These are phyloP conservation scores for Starmerella bombi DNA, from an alignment of 805 yeast species.

Conservation along the genomic window DNA sequence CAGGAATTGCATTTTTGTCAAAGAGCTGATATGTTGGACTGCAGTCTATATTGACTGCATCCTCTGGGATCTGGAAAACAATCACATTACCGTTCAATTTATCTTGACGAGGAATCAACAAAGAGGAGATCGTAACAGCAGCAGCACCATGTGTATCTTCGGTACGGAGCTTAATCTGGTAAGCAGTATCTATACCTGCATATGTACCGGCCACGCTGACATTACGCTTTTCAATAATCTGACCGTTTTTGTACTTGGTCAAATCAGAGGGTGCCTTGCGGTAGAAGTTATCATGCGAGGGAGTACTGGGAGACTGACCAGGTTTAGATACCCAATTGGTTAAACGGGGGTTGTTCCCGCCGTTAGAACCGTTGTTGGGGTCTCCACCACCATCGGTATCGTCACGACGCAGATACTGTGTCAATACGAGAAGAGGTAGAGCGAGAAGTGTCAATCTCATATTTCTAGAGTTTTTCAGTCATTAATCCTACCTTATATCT, in stretches of 20 bases:
- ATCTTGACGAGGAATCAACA: constrained; percentile 19
- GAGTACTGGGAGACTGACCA: constrained; percentile 8
- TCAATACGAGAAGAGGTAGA: not conserved
- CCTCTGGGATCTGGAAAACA: constrained; percentile 21
- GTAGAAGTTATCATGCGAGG: constrained; percentile 18
- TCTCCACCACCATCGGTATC: constrained; percentile 11
- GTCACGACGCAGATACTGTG: constrained; percentile 4
- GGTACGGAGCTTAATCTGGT: constrained; percentile 20
- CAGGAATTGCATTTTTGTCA: constrained; percentile 9
- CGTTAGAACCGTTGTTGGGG: constrained; percentile 1
- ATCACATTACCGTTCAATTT: constrained; percentile 12
- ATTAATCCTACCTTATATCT: not conserved
- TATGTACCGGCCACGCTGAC: constrained; percentile 14
- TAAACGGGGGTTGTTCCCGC: not conserved
- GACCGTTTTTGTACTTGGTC: constrained; percentile 12
- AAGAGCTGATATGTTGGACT: constrained; percentile 20
- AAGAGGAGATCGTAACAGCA: constrained; percentile 23
- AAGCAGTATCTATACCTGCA: constrained; percentile 13
- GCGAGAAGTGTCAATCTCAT: not conserved
- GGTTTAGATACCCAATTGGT: constrained; percentile 17
- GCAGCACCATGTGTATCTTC: constrained; percentile 22
- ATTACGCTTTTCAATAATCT: constrained; percentile 11
- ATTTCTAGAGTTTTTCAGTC: not conserved
- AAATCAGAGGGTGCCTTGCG: constrained; percentile 4
- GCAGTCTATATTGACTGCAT: constrained; percentile 18